phyloP scores from a whole-genome alignment of 2,329 filamentous ascomycete species.

The Exophiala sideris region DNA sequence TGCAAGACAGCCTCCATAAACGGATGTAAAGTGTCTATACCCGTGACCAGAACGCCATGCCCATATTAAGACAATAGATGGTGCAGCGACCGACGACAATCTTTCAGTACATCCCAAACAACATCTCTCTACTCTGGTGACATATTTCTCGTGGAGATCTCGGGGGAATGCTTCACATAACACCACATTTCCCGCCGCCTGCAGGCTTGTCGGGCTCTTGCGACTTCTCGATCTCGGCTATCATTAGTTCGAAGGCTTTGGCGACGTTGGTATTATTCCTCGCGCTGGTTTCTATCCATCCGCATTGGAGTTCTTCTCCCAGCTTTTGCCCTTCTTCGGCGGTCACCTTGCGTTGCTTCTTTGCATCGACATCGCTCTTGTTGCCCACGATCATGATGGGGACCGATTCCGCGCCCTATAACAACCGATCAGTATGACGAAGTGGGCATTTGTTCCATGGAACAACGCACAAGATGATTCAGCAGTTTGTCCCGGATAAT shows the following conservation, averaged over 20 bases:
- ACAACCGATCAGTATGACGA: constrained; percentile 5
- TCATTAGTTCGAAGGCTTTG: constrained; percentile 90
- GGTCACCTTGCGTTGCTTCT: constrained; percentile 88
- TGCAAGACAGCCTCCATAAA: not conserved
- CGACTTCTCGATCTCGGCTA: constrained; percentile 90
- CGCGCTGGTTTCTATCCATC: constrained; percentile 91
- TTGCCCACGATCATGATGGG: constrained; percentile 95
- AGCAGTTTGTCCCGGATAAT: constrained; percentile 97
- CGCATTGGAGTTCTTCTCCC: constrained; percentile 82
- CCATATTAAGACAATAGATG: not conserved
- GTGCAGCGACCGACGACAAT: not conserved
- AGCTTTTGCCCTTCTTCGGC: constrained; percentile 80
- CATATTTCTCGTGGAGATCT: constrained; percentile 15
- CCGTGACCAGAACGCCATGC: not conserved
- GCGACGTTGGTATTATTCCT: constrained; percentile 91
- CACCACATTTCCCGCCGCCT: constrained; percentile 71
- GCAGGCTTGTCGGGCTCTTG: constrained; percentile 85
- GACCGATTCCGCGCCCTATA: constrained; percentile 82
- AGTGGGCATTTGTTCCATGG: not conserved
- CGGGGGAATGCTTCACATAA: constrained; percentile 65
- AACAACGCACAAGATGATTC: constrained; percentile 71
- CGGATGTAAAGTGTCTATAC: not conserved
- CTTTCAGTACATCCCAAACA: not conserved
- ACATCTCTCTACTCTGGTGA: not conserved
- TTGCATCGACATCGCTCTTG: constrained; percentile 81